Evolutionary conservation across 1,284 basidiomycete genomes (phyloP), one percentile per base, ranked within the genome.

Genomic region (Ustilago loliicola): DNA sequence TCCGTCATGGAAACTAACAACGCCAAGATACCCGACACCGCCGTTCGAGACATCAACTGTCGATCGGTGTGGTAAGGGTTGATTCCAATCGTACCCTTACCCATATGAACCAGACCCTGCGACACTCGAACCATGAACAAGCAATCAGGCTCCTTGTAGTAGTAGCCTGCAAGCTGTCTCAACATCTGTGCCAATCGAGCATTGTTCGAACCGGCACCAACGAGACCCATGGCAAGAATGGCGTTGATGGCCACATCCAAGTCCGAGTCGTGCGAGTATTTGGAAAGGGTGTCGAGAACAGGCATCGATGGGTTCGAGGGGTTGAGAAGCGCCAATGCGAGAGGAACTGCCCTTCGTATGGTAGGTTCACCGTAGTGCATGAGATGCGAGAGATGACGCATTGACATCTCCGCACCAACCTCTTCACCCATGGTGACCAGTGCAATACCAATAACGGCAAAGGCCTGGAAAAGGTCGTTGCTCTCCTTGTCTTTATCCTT

Each of bases 191-290:
- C 96, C 36, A 99, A 89, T 52, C 96, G 92, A 3, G 97, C 97
- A 81, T 99, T 99, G 89, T 99, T 99, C 32, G 96, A 96, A 40
- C 97, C 97, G 0, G 96, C 96, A 36, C 97, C 97, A 59, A 99
- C 93, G 21, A 99, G 90, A 81, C 97, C 97, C 96, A 99, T 99
- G 2, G 96, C 96, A 79, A 99, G 93, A 87, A 99, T 99, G 29
- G 97, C 94, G 84, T 98, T 99, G 66, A 96, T 90, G 0, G 96
- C 97, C 17, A 99, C 97, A 65, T 92, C 91, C 40, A 98, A 91
- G 87, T 99, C 97, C 84, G 93, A 96, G 89, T 99, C 97, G 89
- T 99, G 97, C 78, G 95, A 97, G 89, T 99, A 99, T 87, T 97
- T 98, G n/a, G 96, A 98, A 8, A 99, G 91, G 0, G 95, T 98